Base-by-base conservation (phyloP, 805 yeast species). In the Wickerhamiella qilinensis region DNA sequence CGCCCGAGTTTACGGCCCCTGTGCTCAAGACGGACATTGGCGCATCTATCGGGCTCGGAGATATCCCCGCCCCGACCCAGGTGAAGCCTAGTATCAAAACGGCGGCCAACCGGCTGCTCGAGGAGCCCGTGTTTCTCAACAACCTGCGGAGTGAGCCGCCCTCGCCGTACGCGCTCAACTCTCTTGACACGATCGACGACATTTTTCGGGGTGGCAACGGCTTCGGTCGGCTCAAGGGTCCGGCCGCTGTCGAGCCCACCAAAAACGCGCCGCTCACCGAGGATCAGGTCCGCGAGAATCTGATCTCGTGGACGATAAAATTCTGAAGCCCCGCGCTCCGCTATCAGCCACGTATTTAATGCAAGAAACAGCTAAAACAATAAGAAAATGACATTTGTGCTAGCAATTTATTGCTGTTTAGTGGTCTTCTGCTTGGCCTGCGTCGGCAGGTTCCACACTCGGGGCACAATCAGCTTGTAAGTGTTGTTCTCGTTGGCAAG, bases 131-230 rank as follows among this genome's bases (percentile, higher is more conserved):
- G 70, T 4, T 24, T 16, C 15, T 30, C 17, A 19, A 20, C 17
- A 28, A 32, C 25, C 28, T 39, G 14, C 36, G 28, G 30, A 33
- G 20, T 9, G 21, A 25, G n/a, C 16, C 19, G 19, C 32, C 30
- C 20, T 32, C 37, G 11, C 66, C 69, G 39, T 71, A 80, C 59
- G 38, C 38, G 21, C 63, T 65, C 54, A 63, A 75, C 11, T 88
- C 94, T 0, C 67, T 68, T 36, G 81, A 76, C 41, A 72, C 86
- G 44, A 66, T 85, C 9, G 73, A 74, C 24, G 93, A 83, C 55
- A 78, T 86, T 2, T 68, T 82, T 41, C 66, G 69, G 21, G 79
- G 81, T 22, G 80, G 82, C 1, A 69, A 71, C 37, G 91, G 84
- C 2, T 76, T 51, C 22, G 47, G 47, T 16, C 37, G 38, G n/a